Percentiles rank a stretch among this genome's conserved stretches.
These are phyloP conservation scores for Fusarium siculi DNA, from an alignment of 2,329 filamentous ascomycete species.

Conservation along the genomic window DNA sequence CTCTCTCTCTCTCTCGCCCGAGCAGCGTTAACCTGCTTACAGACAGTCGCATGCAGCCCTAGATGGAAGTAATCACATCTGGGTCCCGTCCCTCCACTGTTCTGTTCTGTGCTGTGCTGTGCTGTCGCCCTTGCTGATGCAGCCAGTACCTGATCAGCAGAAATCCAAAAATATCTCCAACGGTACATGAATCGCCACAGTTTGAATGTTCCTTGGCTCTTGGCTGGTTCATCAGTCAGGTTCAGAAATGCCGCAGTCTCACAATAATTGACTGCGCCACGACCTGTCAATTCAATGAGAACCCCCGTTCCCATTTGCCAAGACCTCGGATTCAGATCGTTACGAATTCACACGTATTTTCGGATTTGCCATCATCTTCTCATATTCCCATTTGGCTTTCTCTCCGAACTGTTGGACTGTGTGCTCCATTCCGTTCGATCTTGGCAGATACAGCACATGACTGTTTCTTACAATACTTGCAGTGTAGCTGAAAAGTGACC, in stretches of 20 bases:
- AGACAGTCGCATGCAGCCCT: background rate
- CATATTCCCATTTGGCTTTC: background rate
- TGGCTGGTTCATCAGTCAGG: background rate
- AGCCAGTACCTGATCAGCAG: slow-evolving; percentile 24
- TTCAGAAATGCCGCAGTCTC: slow-evolving; percentile 17
- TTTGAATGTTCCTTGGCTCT: background rate
- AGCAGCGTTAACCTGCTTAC: background rate
- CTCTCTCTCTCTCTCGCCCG: background rate
- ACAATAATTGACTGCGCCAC: slow-evolving; percentile 26
- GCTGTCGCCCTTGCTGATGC: background rate
- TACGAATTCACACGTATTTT: slow-evolving; percentile 2
- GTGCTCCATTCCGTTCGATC: background rate
- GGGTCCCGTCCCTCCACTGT: slow-evolving; percentile 15
- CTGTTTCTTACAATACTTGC: background rate
- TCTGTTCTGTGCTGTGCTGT: no score
- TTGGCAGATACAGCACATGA: background rate
- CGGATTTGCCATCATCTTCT: slow-evolving; percentile 10
- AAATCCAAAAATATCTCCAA: slow-evolving; percentile 31
- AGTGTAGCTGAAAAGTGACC: slow-evolving; percentile 9
- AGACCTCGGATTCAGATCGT: slow-evolving; percentile 10
- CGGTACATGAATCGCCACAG: slow-evolving; percentile 14
- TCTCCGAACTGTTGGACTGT: background rate
- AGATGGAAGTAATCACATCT: background rate
- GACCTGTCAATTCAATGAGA: slow-evolving; percentile 4
- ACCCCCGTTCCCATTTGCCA: background rate